Percentiles rank a stretch among this genome's conserved stretches.
These are phyloP conservation scores for Gamsiella multidivaricata DNA, from an alignment of 192 early-diverging fungal species.

Conservation along the genomic window DNA sequence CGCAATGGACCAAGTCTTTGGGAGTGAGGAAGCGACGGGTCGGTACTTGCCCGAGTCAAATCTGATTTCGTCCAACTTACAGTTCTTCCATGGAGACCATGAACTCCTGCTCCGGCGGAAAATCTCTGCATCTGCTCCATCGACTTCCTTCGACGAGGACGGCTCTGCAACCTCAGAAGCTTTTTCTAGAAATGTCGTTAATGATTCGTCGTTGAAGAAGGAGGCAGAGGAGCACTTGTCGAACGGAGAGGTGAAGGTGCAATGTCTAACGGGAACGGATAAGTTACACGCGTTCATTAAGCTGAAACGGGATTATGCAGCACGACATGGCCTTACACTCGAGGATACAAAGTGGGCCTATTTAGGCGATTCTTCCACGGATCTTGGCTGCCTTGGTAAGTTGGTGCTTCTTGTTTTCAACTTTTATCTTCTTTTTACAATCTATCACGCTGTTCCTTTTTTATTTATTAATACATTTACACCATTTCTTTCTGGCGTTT, in stretches of 20 bases:
- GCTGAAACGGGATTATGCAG: conserved; percentile 31
- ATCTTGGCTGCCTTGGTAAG: conserved; percentile 51
- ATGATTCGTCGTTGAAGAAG: background rate
- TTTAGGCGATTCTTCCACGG: conserved; percentile 41
- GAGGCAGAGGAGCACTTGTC: conserved; percentile 1
- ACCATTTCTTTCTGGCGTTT: too few relatives aligned
- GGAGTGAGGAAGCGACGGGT: conserved; percentile 32
- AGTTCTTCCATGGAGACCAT: conserved; percentile 31
- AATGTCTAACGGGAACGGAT: conserved; percentile 41
- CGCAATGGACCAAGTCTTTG: conserved; percentile 50
- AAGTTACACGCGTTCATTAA: conserved; percentile 44
- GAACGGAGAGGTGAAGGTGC: conserved; percentile 31
- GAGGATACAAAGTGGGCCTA: conserved; percentile 44
- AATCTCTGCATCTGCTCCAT: too few relatives aligned
- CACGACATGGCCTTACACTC: conserved; percentile 14
- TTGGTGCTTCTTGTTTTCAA: background rate
- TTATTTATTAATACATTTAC: too few relatives aligned
- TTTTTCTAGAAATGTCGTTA: too few relatives aligned
- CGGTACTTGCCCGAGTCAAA: conserved; percentile 32
- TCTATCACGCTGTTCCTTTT: background rate
- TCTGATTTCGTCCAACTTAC: conserved; percentile 47
- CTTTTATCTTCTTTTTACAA: background rate
- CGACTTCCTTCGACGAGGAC: too few relatives aligned
- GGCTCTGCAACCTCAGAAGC: background rate
- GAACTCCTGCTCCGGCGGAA: conserved; percentile 4